These are phyloP conservation scores for Suhomyces wounanorum DNA, from an alignment of 1,139 yeast species.

Conservation along the genomic window DNA sequence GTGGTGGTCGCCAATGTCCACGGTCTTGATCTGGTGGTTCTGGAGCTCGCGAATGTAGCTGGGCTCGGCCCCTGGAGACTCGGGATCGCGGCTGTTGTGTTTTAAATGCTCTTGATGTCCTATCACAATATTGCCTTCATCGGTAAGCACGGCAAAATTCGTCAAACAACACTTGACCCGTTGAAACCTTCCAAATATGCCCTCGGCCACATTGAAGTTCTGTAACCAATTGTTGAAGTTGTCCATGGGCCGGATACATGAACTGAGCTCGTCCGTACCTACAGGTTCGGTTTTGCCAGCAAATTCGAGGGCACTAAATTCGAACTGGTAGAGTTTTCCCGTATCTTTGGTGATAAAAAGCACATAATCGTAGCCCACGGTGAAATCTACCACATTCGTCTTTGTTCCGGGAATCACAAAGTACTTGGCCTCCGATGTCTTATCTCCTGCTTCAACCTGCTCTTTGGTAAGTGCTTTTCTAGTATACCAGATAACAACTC, in stretches of 20 bases:
- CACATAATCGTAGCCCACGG: slow-evolving; percentile 54
- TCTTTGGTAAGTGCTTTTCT: slow-evolving; percentile 38
- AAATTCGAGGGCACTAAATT: slow-evolving; percentile 27
- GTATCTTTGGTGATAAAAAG: slow-evolving; percentile 46
- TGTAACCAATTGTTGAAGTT: slow-evolving; percentile 36
- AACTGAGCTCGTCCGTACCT: slow-evolving; percentile 12
- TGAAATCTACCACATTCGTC: slow-evolving; percentile 52
- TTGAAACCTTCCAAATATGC: slow-evolving; percentile 30
- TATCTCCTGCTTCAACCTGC: slow-evolving; percentile 21
- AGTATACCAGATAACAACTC: slow-evolving; percentile 62
- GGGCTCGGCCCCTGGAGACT: slow-evolving; percentile 23
- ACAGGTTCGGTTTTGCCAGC: slow-evolving; percentile 11
- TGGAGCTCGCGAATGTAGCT: slow-evolving; percentile 48
- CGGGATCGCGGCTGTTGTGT: slow-evolving; percentile 5
- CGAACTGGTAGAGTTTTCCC: slow-evolving; percentile 48
- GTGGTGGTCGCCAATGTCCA: slow-evolving; percentile 78
- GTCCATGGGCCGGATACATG: slow-evolving; percentile 17
- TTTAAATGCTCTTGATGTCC: slow-evolving; percentile 32
- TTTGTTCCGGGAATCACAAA: slow-evolving; percentile 43
- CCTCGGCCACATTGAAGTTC: slow-evolving; percentile 20
- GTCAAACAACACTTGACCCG: slow-evolving; percentile 53
- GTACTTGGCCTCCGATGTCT: slow-evolving; percentile 37
- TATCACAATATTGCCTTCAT: slow-evolving; percentile 49
- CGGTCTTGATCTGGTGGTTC: slow-evolving; percentile 51
- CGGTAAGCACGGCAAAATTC: slow-evolving; percentile 56